Evolutionary conservation across 345 rosid genomes (phyloP).

Genomic region (Conringia planisiliqua): DNA sequence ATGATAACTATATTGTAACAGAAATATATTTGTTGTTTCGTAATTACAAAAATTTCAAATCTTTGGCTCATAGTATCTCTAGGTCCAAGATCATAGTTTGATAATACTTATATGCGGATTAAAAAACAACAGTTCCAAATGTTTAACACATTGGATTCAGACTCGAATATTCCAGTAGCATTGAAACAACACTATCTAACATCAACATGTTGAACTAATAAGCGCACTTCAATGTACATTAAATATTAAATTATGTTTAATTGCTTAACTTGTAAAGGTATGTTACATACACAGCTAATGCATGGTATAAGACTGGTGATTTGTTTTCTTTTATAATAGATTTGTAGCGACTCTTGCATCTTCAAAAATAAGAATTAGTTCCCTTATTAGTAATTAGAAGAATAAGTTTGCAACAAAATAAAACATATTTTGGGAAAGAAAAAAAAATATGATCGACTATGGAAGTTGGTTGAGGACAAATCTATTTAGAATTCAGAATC

Average conservation of each 20-base stretch:
- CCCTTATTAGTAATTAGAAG: not conserved
- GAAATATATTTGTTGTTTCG: not conserved
- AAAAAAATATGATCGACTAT: conserved; percentile 11
- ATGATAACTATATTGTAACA: not conserved
- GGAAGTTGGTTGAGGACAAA: not conserved
- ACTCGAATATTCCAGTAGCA: not conserved
- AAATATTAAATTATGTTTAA: not conserved
- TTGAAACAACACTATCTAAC: not conserved
- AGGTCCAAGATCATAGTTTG: not conserved
- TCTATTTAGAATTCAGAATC: not conserved
- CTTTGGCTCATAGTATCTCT: not conserved
- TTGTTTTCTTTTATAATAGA: not conserved
- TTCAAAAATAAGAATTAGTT: not conserved
- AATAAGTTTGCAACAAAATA: not conserved
- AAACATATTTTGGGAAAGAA: not conserved
- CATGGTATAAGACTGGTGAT: not conserved
- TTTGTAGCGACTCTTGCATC: not conserved
- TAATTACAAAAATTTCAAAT: not conserved
- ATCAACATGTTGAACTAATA: not conserved
- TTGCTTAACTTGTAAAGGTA: not conserved
- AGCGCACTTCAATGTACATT: not conserved
- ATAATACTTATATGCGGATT: not conserved
- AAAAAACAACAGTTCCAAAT: not conserved
- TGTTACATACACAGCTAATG: not conserved
- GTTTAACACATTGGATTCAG: not conserved